These are phyloP conservation scores for Huntiella savannae DNA, from an alignment of 2,329 filamentous ascomycete species.

Conservation along the genomic window DNA sequence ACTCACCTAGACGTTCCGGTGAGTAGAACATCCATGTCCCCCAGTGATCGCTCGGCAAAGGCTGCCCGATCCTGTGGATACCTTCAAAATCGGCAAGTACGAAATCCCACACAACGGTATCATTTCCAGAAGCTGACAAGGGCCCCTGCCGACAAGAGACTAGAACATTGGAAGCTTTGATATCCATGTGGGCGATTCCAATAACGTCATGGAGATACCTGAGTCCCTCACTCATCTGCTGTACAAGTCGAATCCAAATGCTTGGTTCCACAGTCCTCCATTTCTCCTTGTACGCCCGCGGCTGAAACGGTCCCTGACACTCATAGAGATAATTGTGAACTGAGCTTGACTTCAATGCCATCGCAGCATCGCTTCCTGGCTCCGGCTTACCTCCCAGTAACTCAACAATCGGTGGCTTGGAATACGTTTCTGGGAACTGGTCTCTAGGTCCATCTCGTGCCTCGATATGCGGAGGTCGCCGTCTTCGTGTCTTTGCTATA, in stretches of 20 bases:
- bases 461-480: too few relatives aligned
- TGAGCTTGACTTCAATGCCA: too few relatives aligned
- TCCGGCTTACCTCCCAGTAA: too few relatives aligned
- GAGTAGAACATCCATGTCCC: neutral
- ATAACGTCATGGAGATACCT: neutral
- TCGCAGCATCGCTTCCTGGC: too few relatives aligned
- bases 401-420: too few relatives aligned
- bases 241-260: constrained; percentile 1
- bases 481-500: too few relatives aligned
- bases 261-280: too few relatives aligned
- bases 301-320: too few relatives aligned
- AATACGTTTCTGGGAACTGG: too few relatives aligned
- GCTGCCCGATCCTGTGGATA: neutral
- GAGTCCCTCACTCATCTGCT: constrained; percentile 6
- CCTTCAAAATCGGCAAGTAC: constrained; percentile 8
- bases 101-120: neutral
- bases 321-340: too few relatives aligned
- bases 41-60: neutral
- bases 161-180: constrained; percentile 9
- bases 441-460: too few relatives aligned
- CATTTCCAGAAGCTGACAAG: neutral
- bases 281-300: too few relatives aligned
- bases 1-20: neutral
- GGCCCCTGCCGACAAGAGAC: neutral
- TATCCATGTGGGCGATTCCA: constrained; percentile 5